Conservation (phyloP, 768 basidiomycete species). For the Termitomyces bulborhizus region DNA sequence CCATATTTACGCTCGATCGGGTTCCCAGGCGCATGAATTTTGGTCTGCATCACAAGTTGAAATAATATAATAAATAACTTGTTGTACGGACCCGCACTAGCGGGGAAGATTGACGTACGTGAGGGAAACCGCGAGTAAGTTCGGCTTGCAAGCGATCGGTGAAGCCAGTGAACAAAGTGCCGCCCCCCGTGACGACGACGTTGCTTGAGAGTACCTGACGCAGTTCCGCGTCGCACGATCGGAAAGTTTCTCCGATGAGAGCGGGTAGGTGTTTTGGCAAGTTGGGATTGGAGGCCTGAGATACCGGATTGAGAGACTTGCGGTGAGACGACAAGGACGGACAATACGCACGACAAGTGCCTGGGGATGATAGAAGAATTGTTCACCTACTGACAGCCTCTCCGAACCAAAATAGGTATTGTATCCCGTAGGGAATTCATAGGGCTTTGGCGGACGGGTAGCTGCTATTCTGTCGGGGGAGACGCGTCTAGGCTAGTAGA, state of each 20-base stretch:
- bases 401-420: slow-evolving; percentile 78
- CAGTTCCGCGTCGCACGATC: slow-evolving; percentile 86
- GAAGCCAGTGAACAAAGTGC: slow-evolving; percentile 81
- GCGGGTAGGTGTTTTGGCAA: slow-evolving; percentile 72
- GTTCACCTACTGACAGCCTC: slow-evolving; percentile 80
- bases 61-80: background rate
- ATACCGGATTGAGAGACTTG: background rate
- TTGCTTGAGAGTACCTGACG: slow-evolving; percentile 88
- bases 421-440: slow-evolving; percentile 96
- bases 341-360: slow-evolving; percentile 40
- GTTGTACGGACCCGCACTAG: background rate
- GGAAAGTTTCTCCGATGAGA: slow-evolving; percentile 72
- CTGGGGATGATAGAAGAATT: slow-evolving; percentile 74
- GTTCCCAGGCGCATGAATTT: slow-evolving; percentile 90
- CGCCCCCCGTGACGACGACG: slow-evolving; percentile 94
- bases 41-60: slow-evolving; percentile 44
- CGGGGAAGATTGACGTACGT: slow-evolving; percentile 45
- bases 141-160: slow-evolving; percentile 79
- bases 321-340: background rate
- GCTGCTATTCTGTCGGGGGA: slow-evolving; percentile 44
- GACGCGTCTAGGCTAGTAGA: background rate
- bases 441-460: slow-evolving; percentile 54
- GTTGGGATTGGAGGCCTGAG: slow-evolving; percentile 51
- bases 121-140: slow-evolving; percentile 65
- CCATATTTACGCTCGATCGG: slow-evolving; percentile 86